Percentiles rank a stretch among this genome's conserved stretches.
phyloP scores from a whole-genome alignment of 805 yeast species.

The Metschnikowia proteae region DNA sequence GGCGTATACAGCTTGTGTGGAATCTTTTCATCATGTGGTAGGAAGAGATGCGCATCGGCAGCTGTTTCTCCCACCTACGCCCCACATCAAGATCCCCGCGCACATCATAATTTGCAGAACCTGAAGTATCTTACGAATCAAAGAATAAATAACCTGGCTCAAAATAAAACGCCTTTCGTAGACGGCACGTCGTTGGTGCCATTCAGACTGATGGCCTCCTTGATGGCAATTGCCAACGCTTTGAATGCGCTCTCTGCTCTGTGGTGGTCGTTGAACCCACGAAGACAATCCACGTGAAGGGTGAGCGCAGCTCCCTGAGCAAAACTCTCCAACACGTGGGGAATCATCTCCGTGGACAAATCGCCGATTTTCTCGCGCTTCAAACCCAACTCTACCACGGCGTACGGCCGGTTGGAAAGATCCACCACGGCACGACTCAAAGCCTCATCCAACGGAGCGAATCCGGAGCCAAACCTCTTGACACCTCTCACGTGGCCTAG shows the following conservation, averaged over 20 bases:
- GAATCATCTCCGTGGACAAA: conserved; percentile 91
- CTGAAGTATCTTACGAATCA: no score
- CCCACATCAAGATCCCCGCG: background rate
- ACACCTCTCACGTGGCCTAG: conserved; percentile 87
- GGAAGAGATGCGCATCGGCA: conserved; percentile 1
- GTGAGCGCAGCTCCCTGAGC: conserved; percentile 91
- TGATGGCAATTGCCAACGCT: conserved; percentile 89
- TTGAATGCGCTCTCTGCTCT: conserved; percentile 95
- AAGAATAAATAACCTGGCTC: conserved; percentile 4
- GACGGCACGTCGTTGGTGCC: conserved; percentile 92
- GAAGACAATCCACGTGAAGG: conserved; percentile 86
- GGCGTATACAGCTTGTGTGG: conserved; percentile 9
- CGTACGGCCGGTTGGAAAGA: conserved; percentile 87
- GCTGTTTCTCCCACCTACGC: background rate
- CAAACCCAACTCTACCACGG: conserved; percentile 84
- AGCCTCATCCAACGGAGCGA: conserved; percentile 96
- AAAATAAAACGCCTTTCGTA: conserved; percentile 90
- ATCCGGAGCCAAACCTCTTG: conserved; percentile 87
- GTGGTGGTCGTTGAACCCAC: conserved; percentile 96
- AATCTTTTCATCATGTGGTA: conserved; percentile 11
- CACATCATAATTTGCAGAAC: background rate
- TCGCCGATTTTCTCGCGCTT: conserved; percentile 93
- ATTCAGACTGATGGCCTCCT: conserved; percentile 76
- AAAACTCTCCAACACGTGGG: conserved; percentile 93
- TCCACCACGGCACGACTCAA: conserved; percentile 95